Base-by-base conservation (phyloP, 352 stramenopile genomes). In the Pythium aphanidermatum region DNA sequence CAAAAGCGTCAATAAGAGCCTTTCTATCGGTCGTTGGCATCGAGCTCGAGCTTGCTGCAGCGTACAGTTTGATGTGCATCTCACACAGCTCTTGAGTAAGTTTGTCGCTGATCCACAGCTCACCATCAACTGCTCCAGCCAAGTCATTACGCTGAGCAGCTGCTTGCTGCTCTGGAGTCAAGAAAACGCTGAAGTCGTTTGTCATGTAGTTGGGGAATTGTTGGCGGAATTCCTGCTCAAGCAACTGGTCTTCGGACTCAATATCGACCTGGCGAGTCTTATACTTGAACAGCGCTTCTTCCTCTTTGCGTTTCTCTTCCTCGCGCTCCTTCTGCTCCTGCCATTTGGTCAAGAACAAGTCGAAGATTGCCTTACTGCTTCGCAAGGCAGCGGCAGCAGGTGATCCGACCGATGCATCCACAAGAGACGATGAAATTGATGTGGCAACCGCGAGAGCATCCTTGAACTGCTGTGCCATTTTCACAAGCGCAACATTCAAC, bases 171-270 rank as follows among this genome's bases (percentile, higher is more conserved):
- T 75, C 66, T 0, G 65, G 56, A 4, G 62, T 66, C 14, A 91
- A 63, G 45, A 87, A 87, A 11, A 62, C 68, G 39, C 83, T 58
- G 36, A 92, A 88, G 43, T 92, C 78, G 35, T 60, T 63, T 4
- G 39, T 53, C 25, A 60, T 77, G 58, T 96, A 97, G 64, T 98
- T 83, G 12, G 94, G 94, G 60, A 98, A 98, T 52, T 98, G 86
- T 16, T 96, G 65, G 5, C 78, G 66, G 48, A 91, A 97, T 31
- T 95, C 81, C 26, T 86, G 60, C 50, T 98, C 88, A 10, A 90
- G 46, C 2, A 95, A 45, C 21, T 92, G 64, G 35, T 95, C 83
- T 29, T 95, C 80, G 0, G 80, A 86, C 50, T 89, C 71, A 25
- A 95, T 70, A 16, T 95, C 80, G 3, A 91, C 37, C 8, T 77